Evolutionary conservation across 2,329 filamentous ascomycete species (phyloP), one percentile per base, ranked within the genome.

Genomic region (Paracoccidioides brasiliensis): DNA sequence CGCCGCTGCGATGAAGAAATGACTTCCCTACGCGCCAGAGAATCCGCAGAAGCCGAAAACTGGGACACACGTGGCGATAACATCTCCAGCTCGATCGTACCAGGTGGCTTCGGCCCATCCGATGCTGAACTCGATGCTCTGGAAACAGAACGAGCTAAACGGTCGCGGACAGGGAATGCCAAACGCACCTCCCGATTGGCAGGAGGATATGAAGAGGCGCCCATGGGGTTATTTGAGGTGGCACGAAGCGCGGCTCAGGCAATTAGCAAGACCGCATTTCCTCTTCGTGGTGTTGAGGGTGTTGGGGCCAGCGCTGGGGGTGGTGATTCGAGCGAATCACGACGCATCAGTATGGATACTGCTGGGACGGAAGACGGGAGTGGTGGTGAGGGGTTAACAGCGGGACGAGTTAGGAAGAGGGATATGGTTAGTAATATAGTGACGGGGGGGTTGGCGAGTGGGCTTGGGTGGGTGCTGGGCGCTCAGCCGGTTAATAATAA

Each of bases 391-490:
- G 64, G 60, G 5, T 57, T 61, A n/a, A 66, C 61, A 14, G 64
- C 66, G 32, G 64, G 62, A 1, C 67, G 69, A 44, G 70, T 76
- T 14, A 66, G 76, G 44, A 78, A 77, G 62, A 65, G 76, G 57
- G 76, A 78, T 65, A 68, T 83, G 70, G 80, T 84, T 50, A 80
- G 80, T 57, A 83, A 76, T 69, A 81, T 81, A 67, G 81, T 83
- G 5, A 82, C 79, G 10, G 80, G 80, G 2, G 80, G 80, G 5
- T 66, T 84, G 63, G 80, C 79, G 6, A 81, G 75, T 64, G 82
- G 82, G 8, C 72, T 85, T 63, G 82, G 82, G 7, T 85, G 82
- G 82, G 78, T 84, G 56, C 66, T 85, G 55, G 82, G 82, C 66
- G 74, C 73, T 54, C 72, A 75, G 57, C 72, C 74, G 12, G 69